Evolutionary conservation across 225 moss, liverwort and hornwort genomes (phyloP), one percentile per base, ranked within the genome.

Genomic region (Physcomitrium patens): DNA sequence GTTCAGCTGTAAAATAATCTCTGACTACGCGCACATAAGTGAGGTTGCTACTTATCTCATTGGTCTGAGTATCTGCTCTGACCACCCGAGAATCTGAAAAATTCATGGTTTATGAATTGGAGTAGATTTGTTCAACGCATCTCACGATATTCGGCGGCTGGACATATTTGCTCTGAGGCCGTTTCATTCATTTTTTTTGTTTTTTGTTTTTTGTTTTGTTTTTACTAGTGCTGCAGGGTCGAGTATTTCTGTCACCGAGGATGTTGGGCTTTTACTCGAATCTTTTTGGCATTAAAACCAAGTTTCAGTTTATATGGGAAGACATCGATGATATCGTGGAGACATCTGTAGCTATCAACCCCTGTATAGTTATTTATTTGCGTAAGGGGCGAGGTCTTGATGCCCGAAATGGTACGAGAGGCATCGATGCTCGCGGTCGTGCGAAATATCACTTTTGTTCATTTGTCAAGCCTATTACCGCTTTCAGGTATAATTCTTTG

Each of bases 301-400:
- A 96, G 85, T 96, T 96, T 79, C 86, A 88, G 60, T 91, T 96
- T 67, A 79, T 96, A 60, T 96, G 96, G 96, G 96, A 96, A 81
- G 96, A 96, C 63, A 84, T 96, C 3, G 94, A 94, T n/a, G 96
- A 96, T 65, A 91, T 96, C 27, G 85, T 92, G 10, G 96, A 96
- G 80, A 78, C 83, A 2, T 66, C 91, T 61, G 87, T 86, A 73
- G 67, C 88, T 48, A 89, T 96, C 74, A 94, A 96, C 72, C 94
- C 94, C 14, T 88, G 88, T 10, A 87, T 96, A 55, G 87, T 90
- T 5, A 84, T 96, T 19, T 89, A 83, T 24, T 53, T 94, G 52
- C 89, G 94, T 1, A 91, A 90, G 42, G 96, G 92, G 44, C 88
- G 89, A 63, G 96, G 87, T 2, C 74, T 54, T 59, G 96, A 96